A percentile compares a stretch with the other conserved stretches of the same genome.
phyloP scores from a whole-genome alignment of 106 monocot genomes.

The Triglochin maritima region DNA sequence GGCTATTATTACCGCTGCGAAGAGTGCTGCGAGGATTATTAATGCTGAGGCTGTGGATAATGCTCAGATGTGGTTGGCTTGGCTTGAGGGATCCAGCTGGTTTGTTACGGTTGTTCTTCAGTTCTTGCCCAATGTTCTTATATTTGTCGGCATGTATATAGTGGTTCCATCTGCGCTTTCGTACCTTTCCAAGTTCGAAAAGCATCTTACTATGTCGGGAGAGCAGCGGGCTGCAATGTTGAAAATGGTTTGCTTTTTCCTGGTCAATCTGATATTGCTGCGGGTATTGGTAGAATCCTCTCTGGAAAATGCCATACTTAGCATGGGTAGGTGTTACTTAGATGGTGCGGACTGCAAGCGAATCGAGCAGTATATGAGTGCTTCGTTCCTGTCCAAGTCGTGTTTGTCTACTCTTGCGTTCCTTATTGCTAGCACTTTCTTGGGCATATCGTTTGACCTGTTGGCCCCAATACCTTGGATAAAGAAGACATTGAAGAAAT shows the following conservation, averaged over 20 bases:
- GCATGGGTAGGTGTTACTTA: slow-evolving; percentile 89
- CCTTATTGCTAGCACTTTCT: slow-evolving; percentile 78
- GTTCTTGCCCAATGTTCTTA: slow-evolving; percentile 88
- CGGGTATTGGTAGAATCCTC: slow-evolving; percentile 87
- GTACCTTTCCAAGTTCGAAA: slow-evolving; percentile 87
- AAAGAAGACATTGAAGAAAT: slow-evolving; percentile 82
- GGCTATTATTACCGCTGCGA: slow-evolving; percentile 66
- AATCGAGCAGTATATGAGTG: slow-evolving; percentile 87
- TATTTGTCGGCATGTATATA: slow-evolving; percentile 97
- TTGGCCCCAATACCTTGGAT: slow-evolving; percentile 96
- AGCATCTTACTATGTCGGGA: slow-evolving; percentile 86
- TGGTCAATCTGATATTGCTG: slow-evolving; percentile 91
- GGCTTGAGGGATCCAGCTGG: slow-evolving; percentile 92
- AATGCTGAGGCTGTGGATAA: slow-evolving; percentile 90
- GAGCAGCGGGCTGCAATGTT: slow-evolving; percentile 92
- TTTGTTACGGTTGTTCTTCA: slow-evolving; percentile 61
- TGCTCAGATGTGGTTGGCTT: slow-evolving; percentile 71
- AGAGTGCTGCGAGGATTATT: slow-evolving; percentile 83
- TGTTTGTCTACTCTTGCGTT: slow-evolving; percentile 92
- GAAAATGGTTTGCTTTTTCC: slow-evolving; percentile 96
- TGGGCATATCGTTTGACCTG: slow-evolving; percentile 94
- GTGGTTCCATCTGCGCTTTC: slow-evolving; percentile 87
- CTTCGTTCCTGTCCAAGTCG: slow-evolving; percentile 78
- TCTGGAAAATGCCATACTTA: slow-evolving; percentile 69
- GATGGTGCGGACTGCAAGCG: slow-evolving; percentile 77